phyloP scores from a whole-genome alignment of 1,284 basidiomycete species.

The Boletus sp. region DNA sequence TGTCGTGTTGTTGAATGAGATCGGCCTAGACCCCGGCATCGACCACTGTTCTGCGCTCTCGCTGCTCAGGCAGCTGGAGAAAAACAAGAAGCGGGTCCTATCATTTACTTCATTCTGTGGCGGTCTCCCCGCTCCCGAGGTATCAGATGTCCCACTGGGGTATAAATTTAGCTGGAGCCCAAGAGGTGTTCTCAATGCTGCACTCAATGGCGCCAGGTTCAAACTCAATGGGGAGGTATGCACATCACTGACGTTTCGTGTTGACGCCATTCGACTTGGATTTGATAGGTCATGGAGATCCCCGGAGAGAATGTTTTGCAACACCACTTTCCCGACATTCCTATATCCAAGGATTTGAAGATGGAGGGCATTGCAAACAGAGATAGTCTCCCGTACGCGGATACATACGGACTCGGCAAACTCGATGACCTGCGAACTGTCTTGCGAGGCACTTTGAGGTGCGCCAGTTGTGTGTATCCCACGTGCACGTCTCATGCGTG shows the following conservation, averaged over 20 bases:
- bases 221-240: slow-evolving; percentile 56
- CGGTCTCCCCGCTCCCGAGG: slow-evolving; percentile 82
- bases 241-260: slow-evolving; percentile 3
- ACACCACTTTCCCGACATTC: slow-evolving; percentile 60
- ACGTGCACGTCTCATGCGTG: neutral
- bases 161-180: slow-evolving; percentile 98
- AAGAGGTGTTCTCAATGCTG: slow-evolving; percentile 80
- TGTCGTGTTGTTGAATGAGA: slow-evolving; percentile 86
- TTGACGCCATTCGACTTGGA: neutral
- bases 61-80: slow-evolving; percentile 58
- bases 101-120: slow-evolving; percentile 94
- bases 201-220: slow-evolving; percentile 75
- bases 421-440: slow-evolving; percentile 58
- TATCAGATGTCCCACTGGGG: slow-evolving; percentile 63
- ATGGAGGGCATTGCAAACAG: slow-evolving; percentile 90
- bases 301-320: slow-evolving; percentile 53
- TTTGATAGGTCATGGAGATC: slow-evolving; percentile 47
- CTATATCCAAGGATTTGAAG: slow-evolving; percentile 63
- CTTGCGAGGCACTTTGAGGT: slow-evolving; percentile 85
- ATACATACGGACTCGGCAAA: slow-evolving; percentile 63
- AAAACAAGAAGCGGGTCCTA: slow-evolving; percentile 58
- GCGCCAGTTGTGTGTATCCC: slow-evolving; percentile 7
- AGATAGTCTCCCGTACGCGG: slow-evolving; percentile 76
- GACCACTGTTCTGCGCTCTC: slow-evolving; percentile 90
- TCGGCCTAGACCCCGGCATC: slow-evolving; percentile 93